These are phyloP conservation scores for Sanchytrium tribonematis DNA, from an alignment of 371 early-diverging fungal genomes.

Conservation along the genomic window DNA sequence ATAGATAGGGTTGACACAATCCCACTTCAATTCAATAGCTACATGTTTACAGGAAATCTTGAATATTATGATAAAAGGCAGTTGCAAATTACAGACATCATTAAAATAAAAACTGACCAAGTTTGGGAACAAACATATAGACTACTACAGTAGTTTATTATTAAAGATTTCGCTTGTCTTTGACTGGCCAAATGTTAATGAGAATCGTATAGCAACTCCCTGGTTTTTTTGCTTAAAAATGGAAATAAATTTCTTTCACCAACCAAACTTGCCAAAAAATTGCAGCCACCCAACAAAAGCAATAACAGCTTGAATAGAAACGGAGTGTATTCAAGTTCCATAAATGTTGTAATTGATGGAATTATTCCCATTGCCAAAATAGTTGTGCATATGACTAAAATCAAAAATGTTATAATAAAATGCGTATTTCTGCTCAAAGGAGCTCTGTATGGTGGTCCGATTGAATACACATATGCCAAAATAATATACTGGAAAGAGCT, in stretches of 20 bases:
- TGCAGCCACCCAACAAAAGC: neutral
- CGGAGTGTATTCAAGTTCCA: neutral
- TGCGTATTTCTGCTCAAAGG: conserved; percentile 43
- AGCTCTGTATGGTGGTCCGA: conserved; percentile 73
- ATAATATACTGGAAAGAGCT: conserved; percentile 73
- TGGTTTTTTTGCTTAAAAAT: too few species aligned
- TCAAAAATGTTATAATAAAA: conserved; percentile 3
- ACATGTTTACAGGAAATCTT: too few species aligned
- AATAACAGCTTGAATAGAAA: neutral
- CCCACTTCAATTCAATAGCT: too few species aligned
- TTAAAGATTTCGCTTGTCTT: too few species aligned
- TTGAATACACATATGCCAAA: conserved; percentile 63
- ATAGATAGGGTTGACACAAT: too few species aligned
- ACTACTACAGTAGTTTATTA: too few species aligned
- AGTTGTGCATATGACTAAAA: neutral
- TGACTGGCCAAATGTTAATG: too few species aligned
- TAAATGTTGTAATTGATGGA: neutral
- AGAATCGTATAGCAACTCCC: too few species aligned
- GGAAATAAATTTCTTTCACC: neutral
- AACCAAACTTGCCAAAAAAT: neutral
- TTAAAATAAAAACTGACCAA: too few species aligned
- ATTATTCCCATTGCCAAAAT: neutral
- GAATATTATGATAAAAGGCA: too few species aligned
- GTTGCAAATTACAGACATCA: too few species aligned
- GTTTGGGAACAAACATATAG: too few species aligned